Conservation (phyloP, 1,139 yeast genomes). For the Entelexis paramagnoliae region DNA sequence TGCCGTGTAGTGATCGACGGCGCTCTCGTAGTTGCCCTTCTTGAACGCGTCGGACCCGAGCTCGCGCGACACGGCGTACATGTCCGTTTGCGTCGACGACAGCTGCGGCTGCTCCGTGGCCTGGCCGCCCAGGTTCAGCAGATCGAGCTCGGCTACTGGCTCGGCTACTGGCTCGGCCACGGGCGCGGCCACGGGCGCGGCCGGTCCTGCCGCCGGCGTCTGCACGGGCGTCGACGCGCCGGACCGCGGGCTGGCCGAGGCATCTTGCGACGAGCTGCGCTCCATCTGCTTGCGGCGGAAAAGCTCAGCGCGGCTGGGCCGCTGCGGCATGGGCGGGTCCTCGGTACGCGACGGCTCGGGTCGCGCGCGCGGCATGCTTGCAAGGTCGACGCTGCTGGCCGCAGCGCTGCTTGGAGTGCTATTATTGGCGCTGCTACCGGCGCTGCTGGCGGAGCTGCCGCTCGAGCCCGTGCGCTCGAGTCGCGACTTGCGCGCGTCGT, state of each 20-base stretch:
- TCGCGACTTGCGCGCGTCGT: constrained; percentile 14
- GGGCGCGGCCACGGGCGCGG: background rate
- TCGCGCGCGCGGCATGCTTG: background rate
- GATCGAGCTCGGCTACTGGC: no score
- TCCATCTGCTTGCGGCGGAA: constrained; percentile 20
- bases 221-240: background rate
- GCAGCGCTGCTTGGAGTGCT: background rate
- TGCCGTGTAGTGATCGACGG: constrained; percentile 50
- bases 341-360: background rate
- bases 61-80: constrained; percentile 47
- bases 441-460: background rate
- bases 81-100: constrained; percentile 36
- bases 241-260: background rate
- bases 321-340: constrained; percentile 1
- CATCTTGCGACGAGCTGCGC: constrained; percentile 2
- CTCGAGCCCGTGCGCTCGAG: background rate
- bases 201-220: background rate
- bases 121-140: constrained; percentile 18
- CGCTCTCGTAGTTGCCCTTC: constrained; percentile 70
- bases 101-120: constrained; percentile 20
- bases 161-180: no score
- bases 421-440: background rate
- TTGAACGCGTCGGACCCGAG: constrained; percentile 56
- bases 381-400: background rate
- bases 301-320: constrained; percentile 21